Conservation (phyloP, 2,329 filamentous ascomycete species). For the Trichothecium roseum region DNA sequence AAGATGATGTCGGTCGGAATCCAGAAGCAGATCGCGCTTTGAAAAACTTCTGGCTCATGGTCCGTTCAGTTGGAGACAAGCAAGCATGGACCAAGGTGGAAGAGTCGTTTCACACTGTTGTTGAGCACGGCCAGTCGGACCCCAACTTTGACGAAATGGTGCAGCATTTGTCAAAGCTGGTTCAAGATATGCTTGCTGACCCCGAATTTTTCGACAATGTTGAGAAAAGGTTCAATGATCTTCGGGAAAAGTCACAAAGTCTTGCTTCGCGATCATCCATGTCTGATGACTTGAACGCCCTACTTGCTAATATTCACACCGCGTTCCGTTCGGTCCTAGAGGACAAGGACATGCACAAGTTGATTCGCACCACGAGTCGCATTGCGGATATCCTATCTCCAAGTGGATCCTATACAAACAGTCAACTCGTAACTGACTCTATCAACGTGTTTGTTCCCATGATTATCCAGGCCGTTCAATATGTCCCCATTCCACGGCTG, state of each 20-base stretch:
- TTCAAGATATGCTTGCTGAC: conserved; percentile 76
- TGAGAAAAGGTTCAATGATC: conserved; percentile 40
- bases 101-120: conserved; percentile 54
- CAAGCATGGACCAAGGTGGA: conserved; percentile 69
- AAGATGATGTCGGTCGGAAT: conserved; percentile 65
- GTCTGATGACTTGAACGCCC: conserved; percentile 59
- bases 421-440: conserved; percentile 62
- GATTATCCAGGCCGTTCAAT: conserved; percentile 67
- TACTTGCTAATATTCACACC: conserved; percentile 57
- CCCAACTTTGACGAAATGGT: conserved; percentile 75
- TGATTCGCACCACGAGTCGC: conserved; percentile 56
- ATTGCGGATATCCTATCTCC: conserved; percentile 63
- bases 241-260: conserved; percentile 48
- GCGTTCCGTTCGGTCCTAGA: conserved; percentile 59
- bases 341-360: conserved; percentile 61
- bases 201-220: conserved; percentile 76
- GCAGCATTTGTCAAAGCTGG: conserved; percentile 57
- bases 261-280: conserved; percentile 58
- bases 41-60: conserved; percentile 68
- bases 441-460: conserved; percentile 75
- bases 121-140: conserved; percentile 66
- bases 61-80: conserved; percentile 68
- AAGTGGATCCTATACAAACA: conserved; percentile 51
- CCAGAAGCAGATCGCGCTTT: conserved; percentile 64
- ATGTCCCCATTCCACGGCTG: conserved; percentile 81